A percentile compares a stretch with the other conserved stretches of the same genome.
These are phyloP conservation scores for Candida berthetii DNA, from an alignment of 805 yeast genomes.

Conservation along the genomic window DNA sequence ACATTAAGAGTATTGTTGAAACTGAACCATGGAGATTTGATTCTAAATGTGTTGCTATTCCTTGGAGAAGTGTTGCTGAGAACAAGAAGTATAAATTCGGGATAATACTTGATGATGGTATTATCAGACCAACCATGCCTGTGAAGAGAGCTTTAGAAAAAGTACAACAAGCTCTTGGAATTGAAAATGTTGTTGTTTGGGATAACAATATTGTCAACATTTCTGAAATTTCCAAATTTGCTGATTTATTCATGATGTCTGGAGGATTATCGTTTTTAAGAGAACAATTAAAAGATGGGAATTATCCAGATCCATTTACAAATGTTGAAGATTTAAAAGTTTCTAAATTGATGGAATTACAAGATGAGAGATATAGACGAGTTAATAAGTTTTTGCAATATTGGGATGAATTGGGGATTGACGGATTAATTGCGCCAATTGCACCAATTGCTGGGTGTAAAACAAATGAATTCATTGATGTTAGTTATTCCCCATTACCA, in stretches of 20 bases:
- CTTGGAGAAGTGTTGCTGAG: slow-evolving; percentile 26
- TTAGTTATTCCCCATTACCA: slow-evolving; percentile 47
- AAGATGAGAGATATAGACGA: slow-evolving; percentile 27
- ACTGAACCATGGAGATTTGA: slow-evolving; percentile 34
- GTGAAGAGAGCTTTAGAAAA: slow-evolving; percentile 33
- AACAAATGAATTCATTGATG: slow-evolving; percentile 25
- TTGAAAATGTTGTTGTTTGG: slow-evolving; percentile 45
- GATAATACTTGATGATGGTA: slow-evolving; percentile 31
- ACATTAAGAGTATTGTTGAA: slow-evolving; percentile 19
- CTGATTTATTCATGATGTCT: slow-evolving; percentile 3
- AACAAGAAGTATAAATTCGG: slow-evolving; percentile 32
- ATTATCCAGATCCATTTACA: slow-evolving; percentile 23
- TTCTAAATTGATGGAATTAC: slow-evolving; percentile 34
- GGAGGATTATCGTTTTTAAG: slow-evolving; percentile 3
- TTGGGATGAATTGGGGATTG: slow-evolving; percentile 35
- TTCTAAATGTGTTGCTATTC: slow-evolving; percentile 29
- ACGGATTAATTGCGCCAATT: slow-evolving; percentile 44
- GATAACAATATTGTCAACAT: slow-evolving; percentile 5
- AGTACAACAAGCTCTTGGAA: slow-evolving; percentile 19
- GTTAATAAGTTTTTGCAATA: slow-evolving; percentile 28
- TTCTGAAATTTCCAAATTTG: not conserved
- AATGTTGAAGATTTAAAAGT: slow-evolving; percentile 29
- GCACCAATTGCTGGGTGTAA: slow-evolving; percentile 38
- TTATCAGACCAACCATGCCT: slow-evolving; percentile 39
- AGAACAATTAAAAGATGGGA: slow-evolving; percentile 10